These are phyloP conservation scores for Eucalyptus sp. DNA, from an alignment of 345 rosid genomes.

Conservation along the genomic window DNA sequence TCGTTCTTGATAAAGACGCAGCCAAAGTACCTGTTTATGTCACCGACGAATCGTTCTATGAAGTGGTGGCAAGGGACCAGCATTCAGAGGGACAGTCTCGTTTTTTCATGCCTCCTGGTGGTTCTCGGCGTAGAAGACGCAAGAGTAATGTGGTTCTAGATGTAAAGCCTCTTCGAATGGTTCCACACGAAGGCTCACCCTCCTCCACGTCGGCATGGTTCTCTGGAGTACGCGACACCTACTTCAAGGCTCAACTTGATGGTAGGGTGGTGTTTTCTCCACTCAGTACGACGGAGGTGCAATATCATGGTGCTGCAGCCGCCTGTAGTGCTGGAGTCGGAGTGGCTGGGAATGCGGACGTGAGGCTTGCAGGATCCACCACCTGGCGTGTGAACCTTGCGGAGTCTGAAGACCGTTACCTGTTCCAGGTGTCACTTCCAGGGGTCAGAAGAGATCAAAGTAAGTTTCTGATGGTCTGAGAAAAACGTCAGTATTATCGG, in stretches of 20 bases:
- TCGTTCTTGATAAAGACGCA: neutral
- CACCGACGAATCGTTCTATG: neutral
- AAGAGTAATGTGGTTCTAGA: neutral
- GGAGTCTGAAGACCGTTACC: neutral
- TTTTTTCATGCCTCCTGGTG: neutral
- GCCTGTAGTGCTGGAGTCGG: neutral
- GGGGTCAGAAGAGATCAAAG: neutral
- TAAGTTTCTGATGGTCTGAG: neutral
- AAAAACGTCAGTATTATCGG: neutral
- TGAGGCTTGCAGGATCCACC: neutral
- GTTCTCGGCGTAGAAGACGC: neutral
- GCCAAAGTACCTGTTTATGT: neutral
- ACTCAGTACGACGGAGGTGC: rapidly evolving
- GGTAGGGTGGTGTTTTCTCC: neutral
- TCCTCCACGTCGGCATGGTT: neutral
- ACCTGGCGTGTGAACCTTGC: neutral
- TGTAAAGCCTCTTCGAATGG: neutral
- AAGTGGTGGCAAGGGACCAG: neutral
- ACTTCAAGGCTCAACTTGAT: neutral
- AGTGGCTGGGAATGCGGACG: neutral
- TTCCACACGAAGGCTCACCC: neutral
- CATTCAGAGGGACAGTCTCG: neutral
- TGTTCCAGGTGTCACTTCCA: neutral
- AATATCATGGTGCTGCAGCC: neutral
- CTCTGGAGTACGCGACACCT: neutral